phyloP scores from a whole-genome alignment of 805 yeast species.

The Kodamaea sagamina region DNA sequence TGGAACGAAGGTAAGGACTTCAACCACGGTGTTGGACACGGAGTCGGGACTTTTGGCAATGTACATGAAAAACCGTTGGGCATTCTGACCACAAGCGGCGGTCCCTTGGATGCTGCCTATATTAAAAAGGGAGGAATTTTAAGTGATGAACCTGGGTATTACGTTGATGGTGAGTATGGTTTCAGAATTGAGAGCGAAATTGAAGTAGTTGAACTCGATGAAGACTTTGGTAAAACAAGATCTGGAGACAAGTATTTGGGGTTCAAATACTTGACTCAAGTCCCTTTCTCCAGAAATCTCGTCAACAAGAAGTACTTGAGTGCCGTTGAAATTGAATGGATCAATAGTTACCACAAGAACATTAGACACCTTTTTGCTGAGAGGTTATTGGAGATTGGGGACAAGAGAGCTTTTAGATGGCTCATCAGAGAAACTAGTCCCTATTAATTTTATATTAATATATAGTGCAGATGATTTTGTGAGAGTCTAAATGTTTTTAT shows the following conservation, averaged over 20 bases:
- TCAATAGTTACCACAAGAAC: conserved; percentile 38
- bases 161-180: conserved; percentile 88
- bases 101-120: conserved; percentile 49
- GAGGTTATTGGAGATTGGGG: conserved; percentile 52
- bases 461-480: neutral
- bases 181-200: conserved; percentile 87
- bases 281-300: conserved; percentile 40
- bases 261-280: conserved; percentile 43
- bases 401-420: conserved; percentile 68
- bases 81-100: conserved; percentile 57
- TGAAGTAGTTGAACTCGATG: conserved; percentile 48
- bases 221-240: conserved; percentile 42
- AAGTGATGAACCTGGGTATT: conserved; percentile 94
- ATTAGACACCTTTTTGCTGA: conserved; percentile 35
- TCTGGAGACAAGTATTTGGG: conserved; percentile 35
- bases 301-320: conserved; percentile 35
- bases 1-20: conserved; percentile 85
- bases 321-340: conserved; percentile 37
- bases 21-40: conserved; percentile 96
- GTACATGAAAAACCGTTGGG: conserved; percentile 97
- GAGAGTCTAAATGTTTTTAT: neutral
- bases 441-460: conserved; percentile 3
- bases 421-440: conserved; percentile 61
- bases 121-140: conserved; percentile 65
- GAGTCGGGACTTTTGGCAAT: conserved; percentile 87